These are phyloP conservation scores for Trichoderma gracile DNA, from an alignment of 2,329 filamentous ascomycete species.

Conservation along the genomic window DNA sequence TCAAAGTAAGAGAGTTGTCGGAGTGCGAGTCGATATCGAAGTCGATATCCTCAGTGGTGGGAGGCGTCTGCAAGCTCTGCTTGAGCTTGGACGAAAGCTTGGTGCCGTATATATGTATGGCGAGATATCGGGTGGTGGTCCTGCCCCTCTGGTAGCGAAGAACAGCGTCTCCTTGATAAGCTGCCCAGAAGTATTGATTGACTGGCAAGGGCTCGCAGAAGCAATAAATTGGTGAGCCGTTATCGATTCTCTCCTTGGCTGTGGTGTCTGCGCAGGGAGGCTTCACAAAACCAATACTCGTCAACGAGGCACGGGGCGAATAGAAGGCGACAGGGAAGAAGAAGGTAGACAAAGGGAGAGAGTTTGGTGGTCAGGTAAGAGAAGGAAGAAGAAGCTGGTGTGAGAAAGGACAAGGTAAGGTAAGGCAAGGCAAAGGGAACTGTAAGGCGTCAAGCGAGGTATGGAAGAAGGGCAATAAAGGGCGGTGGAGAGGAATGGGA, in stretches of 20 bases:
- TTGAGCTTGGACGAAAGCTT: conserved; percentile 29
- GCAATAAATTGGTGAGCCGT: background rate
- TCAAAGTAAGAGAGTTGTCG: background rate
- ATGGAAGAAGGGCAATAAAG: conserved; percentile 14
- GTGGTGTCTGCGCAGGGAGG: conserved; percentile 10
- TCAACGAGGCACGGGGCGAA: background rate
- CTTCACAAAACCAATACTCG: conserved; percentile 14
- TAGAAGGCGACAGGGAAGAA: conserved; percentile 2
- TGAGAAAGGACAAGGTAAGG: conserved; percentile 7
- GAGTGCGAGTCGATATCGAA: background rate
- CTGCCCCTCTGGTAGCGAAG: background rate
- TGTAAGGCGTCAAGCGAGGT: conserved; percentile 8
- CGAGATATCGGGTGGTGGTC: background rate
- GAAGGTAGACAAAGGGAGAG: conserved; percentile 19
- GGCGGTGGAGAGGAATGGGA: conserved; percentile 24
- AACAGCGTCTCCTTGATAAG: conserved; percentile 20
- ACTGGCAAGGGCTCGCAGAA: background rate
- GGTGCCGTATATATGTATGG: conserved; percentile 27
- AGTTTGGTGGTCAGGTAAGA: background rate
- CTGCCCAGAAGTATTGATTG: conserved; percentile 20
- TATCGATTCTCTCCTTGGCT: background rate
- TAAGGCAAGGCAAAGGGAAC: too few relatives aligned
- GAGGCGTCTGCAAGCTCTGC: conserved; percentile 7
- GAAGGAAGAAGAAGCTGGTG: background rate
- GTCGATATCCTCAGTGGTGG: conserved; percentile 6